Base-by-base conservation (phyloP, 2,329 filamentous ascomycete species). In the Phialophora verrucosa region DNA sequence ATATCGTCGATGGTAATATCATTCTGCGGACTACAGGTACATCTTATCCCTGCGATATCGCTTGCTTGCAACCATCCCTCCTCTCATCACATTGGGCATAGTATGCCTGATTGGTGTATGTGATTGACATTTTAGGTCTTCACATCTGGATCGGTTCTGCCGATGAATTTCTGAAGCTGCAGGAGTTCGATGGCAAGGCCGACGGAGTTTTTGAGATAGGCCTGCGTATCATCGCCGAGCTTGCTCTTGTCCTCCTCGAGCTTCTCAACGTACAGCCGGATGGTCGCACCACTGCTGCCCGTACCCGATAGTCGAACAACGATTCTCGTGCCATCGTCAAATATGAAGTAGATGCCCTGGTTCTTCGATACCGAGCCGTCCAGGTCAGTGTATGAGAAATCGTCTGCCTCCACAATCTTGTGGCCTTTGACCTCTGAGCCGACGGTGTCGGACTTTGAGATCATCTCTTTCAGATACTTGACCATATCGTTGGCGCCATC, bases 371-470 rank as follows among this genome's bases (percentile, higher is more conserved):
- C 92, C 71, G 92, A 97, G 69, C 94, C 95, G 76, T 99, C 95
- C n/a, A 99, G 89, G 77, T 99, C 95, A 8, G 92, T 98, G 86
- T 99, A 99, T 35, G 92, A 92, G 81, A 99, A 99, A 85, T 99
- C 93, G 72, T 93, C 95, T 6, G 93, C 94, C 74, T 96, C 91
- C 58, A 88, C 83, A 51, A 97, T 92, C 76, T 92, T 96, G 78
- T 91, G 91, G 70, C 91, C 92, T 71, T 86, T 85, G 73, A 98
- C 85, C 73, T 87, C 90, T 75, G 91, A 95, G 73, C 93, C 93
- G 61, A 97, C 83, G 74, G 98, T 97, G 73, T 92, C 86, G 72
- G 80, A 80, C 64, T 82, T 83, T 47, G 88, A 88, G 74, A 97
- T 91, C 71, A 96, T 85, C 71, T 90, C 88, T 74, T 89, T 86